A percentile compares a stretch with the other conserved stretches of the same genome.
These are phyloP conservation scores for Trichocladium antarcticum DNA, from an alignment of 495 filamentous ascomycete species.

Conservation along the genomic window DNA sequence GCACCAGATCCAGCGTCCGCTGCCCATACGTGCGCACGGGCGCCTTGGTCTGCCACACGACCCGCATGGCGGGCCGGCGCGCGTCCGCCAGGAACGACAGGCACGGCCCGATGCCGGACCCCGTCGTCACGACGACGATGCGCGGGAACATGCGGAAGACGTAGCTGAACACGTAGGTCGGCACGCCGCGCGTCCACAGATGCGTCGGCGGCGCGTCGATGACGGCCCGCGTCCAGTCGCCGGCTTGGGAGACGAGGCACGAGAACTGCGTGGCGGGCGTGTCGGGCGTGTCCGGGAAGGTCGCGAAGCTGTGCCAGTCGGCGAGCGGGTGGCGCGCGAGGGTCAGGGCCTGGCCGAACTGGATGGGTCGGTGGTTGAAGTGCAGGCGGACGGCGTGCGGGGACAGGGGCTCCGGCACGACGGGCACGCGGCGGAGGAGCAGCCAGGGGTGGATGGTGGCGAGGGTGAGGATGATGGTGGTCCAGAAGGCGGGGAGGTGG, in stretches of 20 bases:
- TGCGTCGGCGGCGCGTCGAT: conserved; percentile 44
- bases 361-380: conserved; percentile 46
- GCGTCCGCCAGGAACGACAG: conserved; percentile 33
- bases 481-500: conserved; percentile 55
- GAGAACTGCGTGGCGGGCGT: conserved; percentile 39
- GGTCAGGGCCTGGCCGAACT: conserved; percentile 38
- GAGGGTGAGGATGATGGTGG: conserved; percentile 46
- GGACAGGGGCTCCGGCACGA: conserved; percentile 52
- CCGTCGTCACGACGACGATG: conserved; percentile 57
- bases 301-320: conserved; percentile 77
- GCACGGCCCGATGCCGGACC: conserved; percentile 58
- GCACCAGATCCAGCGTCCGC: conserved; percentile 31
- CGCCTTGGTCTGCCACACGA: conserved; percentile 40
- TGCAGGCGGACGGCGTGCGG: conserved; percentile 58
- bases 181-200: conserved; percentile 44
- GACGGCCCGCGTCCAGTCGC: conserved; percentile 52
- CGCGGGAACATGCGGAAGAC: conserved; percentile 49
- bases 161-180: conserved; percentile 51
- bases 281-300: conserved; percentile 46
- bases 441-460: conserved; percentile 59
- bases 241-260: conserved; percentile 52
- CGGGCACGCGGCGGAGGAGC: conserved; percentile 48
- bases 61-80: conserved; percentile 20
- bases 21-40: conserved; percentile 36
- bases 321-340: conserved; percentile 48